Base-by-base conservation (phyloP, 2,329 filamentous ascomycete genomes). In the Chaetomiaceae sp. region DNA sequence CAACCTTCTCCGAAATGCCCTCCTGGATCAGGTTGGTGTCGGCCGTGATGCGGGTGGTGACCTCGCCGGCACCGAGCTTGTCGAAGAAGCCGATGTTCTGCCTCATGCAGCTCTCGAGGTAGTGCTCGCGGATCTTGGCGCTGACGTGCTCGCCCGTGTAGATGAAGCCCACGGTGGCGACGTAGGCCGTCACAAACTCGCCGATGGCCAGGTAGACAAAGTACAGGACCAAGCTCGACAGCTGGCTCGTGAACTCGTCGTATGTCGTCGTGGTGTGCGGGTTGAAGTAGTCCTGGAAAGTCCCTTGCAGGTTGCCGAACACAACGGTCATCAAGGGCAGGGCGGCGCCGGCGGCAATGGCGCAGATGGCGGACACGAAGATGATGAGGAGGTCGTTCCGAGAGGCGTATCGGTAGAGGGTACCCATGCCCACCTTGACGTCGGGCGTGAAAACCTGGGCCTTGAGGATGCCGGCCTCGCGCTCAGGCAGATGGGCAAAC, bases 71-170 rank as follows among this genome's bases (percentile, higher is more conserved):
- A 42, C 90, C 91, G 12, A 95, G 76, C 60, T 93, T 93, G 65
- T 97, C 93, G 66, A 94, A 95, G 65, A 88, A 95, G 37, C 81
- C 89, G 63, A 95, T 91, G 63, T 95, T 95, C 63, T 95, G 89
- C 50, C 81, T 80, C 70, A 95, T 71, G 60, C 89, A 90, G 52
- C 86, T 88, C 57, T 83, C 77, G 6, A 98, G 77, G 58, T 97
- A 97, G 56, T 87, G 77, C 61, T 87, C 79, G 48, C 90, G 81
- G 57, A 90, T 86, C 68, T 88, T 87, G 52, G 79, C 78, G 48
- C 82, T 82, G 60, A 90, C 81, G 60, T 88, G 83, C 64, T 91
- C 86, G 47, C 86, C 87, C 0, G 81, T 83, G 60, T 88, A 95
- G 57, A 96, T 95, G 69, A 94, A 96, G 17, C 88, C 87, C 15